These are phyloP conservation scores for Typha latifolia DNA, from an alignment of 176 grass and related monocot genomes.

Conservation along the genomic window DNA sequence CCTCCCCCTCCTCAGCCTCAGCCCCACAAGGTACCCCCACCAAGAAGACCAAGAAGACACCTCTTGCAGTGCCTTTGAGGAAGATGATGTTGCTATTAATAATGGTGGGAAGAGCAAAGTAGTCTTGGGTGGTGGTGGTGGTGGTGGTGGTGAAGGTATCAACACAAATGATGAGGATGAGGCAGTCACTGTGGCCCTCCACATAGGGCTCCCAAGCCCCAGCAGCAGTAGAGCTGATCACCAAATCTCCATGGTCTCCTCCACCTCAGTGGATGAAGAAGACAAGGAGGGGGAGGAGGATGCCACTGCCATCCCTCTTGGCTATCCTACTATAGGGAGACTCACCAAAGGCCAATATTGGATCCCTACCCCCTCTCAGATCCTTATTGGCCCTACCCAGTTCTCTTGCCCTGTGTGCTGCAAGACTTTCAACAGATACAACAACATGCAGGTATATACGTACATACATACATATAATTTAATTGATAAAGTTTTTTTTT, in stretches of 20 bases:
- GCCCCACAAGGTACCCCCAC: slow-evolving; percentile 10
- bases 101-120: not conserved
- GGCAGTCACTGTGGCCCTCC: slow-evolving; percentile 56
- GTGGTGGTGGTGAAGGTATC: not conserved
- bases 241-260: slow-evolving; percentile 4
- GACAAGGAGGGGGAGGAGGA: slow-evolving; percentile 20
- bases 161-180: slow-evolving; percentile 22
- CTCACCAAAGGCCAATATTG: slow-evolving; percentile 82
- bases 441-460: slow-evolving; percentile 68
- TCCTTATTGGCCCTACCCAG: slow-evolving; percentile 84
- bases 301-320: slow-evolving; percentile 27
- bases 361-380: slow-evolving; percentile 83
- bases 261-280: not conserved
- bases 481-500: not conserved
- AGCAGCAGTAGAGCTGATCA: slow-evolving; percentile 13
- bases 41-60: not conserved
- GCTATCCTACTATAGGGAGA: slow-evolving; percentile 50
- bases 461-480: not conserved
- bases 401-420: slow-evolving; percentile 79
- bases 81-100: not conserved
- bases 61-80: slow-evolving; percentile 8
- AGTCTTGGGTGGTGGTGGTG: not conserved
- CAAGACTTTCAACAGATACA: slow-evolving; percentile 93
- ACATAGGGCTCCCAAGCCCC: slow-evolving; percentile 67
- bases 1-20: slow-evolving; percentile 62